Conservation (phyloP, 768 basidiomycete species). For the Podaxis sp. region DNA sequence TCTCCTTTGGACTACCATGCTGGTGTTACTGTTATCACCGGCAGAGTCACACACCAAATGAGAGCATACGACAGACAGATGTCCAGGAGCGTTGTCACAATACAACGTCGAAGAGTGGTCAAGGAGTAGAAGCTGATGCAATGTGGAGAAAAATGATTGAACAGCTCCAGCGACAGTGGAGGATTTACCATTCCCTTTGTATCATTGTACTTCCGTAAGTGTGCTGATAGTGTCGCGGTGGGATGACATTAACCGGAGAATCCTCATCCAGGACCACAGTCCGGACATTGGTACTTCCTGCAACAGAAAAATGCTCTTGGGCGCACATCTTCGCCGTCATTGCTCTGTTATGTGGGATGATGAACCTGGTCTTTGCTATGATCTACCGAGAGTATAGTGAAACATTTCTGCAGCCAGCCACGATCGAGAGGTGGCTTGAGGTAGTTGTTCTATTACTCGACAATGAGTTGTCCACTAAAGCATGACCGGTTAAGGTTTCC, state of each 20-base stretch:
- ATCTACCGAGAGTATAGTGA: background rate
- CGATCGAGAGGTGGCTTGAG: background rate
- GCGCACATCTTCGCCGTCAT: background rate
- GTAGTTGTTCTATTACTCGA: background rate
- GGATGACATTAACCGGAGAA: background rate
- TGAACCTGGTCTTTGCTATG: background rate
- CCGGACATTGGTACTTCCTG: background rate
- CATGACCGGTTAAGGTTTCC: background rate
- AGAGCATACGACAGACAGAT: background rate
- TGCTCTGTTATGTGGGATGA: background rate
- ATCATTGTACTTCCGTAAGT: background rate
- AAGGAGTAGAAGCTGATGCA: too few relatives aligned
- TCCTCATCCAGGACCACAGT: background rate
- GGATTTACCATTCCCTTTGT: background rate
- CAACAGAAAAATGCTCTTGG: background rate
- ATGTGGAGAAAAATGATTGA: background rate
- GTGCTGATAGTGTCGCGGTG: background rate
- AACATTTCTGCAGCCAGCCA: background rate
- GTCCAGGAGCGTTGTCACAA: background rate
- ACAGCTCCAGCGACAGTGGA: background rate
- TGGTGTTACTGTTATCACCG: too few relatives aligned
- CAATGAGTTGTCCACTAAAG: background rate
- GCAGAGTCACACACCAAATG: too few relatives aligned
- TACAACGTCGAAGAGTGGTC: background rate
- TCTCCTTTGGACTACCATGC: too few relatives aligned